Base-by-base conservation (phyloP, 305 asterid species). In the Solanum hybrid region DNA sequence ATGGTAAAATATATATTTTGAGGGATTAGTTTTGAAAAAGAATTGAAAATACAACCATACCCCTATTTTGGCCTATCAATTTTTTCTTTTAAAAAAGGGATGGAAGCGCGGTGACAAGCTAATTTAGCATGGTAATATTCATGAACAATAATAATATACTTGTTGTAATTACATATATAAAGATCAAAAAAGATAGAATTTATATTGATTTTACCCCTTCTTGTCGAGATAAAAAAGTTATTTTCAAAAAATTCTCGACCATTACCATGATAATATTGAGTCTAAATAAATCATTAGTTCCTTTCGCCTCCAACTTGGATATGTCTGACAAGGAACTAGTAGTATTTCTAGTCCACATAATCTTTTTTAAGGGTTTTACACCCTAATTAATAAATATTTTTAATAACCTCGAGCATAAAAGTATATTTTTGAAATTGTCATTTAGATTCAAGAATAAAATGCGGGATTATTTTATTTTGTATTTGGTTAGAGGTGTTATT, bases 221-320 rank as follows among this genome's bases (percentile, higher is more conserved):
- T 17, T 4, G 8, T 7, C 0, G 2, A 56, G 4, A 2, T 19
- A 2, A 19, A 56, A 1, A 56, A 19, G 2, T 3, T 2, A 7
- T 56, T 56, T 56, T 56, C 69, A 0, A 56, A 56, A 56, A 19
- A 56, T 17, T 22, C 1, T 17, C 10, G 0, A 0, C 0, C 24
- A 56, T 3, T 2, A 56, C 4, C 10, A 56, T 3, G 4, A 56
- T 60, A 60, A 66, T 66, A 77, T 1, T 34, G 17, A 2, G 45
- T 12, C 82, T 34, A 34, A 26, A 11, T 71, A 77, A 77, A 19
- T 77, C 29, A 19, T 31, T 15, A 77, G 29, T 34, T 77, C 45
- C 7, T 10, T 34, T 34, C 6, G 82, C 27, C 26, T 35, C 15
- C 42, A 76, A 76, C 9, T 76, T 32, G 13, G 42, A 17, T 32